Evolutionary conservation across 805 yeast species (phyloP), one percentile per base, ranked within the genome.

Genomic region (Nakazawaea molendinolei): DNA sequence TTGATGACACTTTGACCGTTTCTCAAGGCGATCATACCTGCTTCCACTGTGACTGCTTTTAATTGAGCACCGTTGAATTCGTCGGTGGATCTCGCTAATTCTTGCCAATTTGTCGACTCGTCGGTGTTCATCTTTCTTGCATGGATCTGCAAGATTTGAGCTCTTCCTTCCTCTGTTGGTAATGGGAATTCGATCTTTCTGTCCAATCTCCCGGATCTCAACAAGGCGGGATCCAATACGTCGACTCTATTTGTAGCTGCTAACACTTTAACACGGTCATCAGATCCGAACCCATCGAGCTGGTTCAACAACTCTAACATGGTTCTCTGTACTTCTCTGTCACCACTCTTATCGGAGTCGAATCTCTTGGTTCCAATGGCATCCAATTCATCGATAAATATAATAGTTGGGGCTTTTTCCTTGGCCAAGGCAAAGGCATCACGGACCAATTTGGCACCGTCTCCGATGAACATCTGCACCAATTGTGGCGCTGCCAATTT

Each of bases 231-330:
- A 65, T 92, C 99, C 50, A 92, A 70, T 10, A 89, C 95, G 56
- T 92, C 99, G 26, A 92, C 97, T 68, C 98, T 81, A 60, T 92
- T 92, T 3, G 99, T 92, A 28, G 99, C 99, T 10, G 97, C 97
- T 46, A 92, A 71, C 29, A 92, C 97, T 62, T 92, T 92, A 39
- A 92, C 98, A 46, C 97, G 71, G 55, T 92, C 98, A 61, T 92
- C 97, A 17, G 95, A 83, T 22, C 94, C 95, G 55, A 92, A 92
- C 33, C 99, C 99, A 65, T 92, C 99, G 61, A 92, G 71, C 65
- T 92, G 98, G 62, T 92, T 92, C 53, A 92, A 75, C 53, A 92
- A 71, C 63, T 92, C 99, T 76, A 92, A 74, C 99, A 92, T 92
- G 22, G 99, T 92, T 76, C 98, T 82, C 64, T 92, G 98, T 39